phyloP scores from a whole-genome alignment of 306 rosid species.

The Trifolium dubium region DNA sequence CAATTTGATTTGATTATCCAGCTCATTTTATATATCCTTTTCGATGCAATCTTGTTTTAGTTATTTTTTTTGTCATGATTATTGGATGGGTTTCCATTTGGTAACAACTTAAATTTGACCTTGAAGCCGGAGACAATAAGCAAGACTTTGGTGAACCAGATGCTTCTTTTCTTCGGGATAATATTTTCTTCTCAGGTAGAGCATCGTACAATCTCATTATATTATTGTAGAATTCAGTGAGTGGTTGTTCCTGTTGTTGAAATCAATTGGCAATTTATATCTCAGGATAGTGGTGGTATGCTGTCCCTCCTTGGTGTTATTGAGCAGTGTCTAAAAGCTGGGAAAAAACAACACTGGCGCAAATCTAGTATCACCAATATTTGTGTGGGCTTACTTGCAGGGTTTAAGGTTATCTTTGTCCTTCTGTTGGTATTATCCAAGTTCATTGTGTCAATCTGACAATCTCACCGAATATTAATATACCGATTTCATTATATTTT shows the following conservation, averaged over 20 bases:
- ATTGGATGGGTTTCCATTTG: conserved; percentile 33
- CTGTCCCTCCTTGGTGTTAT: conserved; percentile 81
- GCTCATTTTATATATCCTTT: conserved; percentile 23
- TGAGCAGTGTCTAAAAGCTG: conserved; percentile 94
- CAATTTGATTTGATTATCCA: conserved; percentile 26
- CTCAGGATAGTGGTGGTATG: conserved; percentile 88
- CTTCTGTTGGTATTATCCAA: conserved; percentile 36
- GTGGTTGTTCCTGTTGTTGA: conserved; percentile 39
- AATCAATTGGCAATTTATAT: conserved; percentile 41
- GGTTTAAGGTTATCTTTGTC: conserved; percentile 72
- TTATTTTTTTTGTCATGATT: conserved; percentile 1
- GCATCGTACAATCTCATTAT: conserved; percentile 30
- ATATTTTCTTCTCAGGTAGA: conserved; percentile 95
- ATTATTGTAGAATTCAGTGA: conserved; percentile 34
- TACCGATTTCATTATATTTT: conserved; percentile 41
- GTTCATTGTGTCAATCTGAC: conserved; percentile 25
- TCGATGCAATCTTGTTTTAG: conserved; percentile 24
- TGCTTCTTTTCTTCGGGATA: conserved; percentile 87
- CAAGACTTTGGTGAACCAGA: conserved; percentile 97
- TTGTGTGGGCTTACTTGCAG: conserved; percentile 90
- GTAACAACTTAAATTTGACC: conserved; percentile 51
- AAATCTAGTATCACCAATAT: conserved; percentile 84
- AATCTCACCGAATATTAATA: conserved; percentile 40
- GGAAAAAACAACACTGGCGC: conserved; percentile 89
- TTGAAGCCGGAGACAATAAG: conserved; percentile 95